A percentile compares a stretch with the other conserved stretches of the same genome.
These are phyloP conservation scores for Neonectria faginata DNA, from an alignment of 2,329 filamentous ascomycete species.

Conservation along the genomic window DNA sequence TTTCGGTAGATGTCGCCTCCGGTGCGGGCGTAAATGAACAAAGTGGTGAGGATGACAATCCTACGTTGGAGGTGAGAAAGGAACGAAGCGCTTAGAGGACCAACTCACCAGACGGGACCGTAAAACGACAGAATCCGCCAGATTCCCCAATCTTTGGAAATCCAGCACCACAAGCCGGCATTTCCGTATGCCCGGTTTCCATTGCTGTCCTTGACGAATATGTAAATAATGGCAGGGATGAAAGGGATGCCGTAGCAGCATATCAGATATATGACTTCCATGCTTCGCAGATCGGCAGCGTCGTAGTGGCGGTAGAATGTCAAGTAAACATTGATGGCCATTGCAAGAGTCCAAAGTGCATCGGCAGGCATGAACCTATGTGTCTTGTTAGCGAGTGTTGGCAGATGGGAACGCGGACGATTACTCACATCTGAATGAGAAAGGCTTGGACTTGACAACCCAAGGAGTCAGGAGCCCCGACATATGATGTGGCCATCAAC, in stretches of 20 bases:
- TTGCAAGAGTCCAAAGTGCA: slow-evolving; percentile 78
- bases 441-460: slow-evolving; percentile 76
- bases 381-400: neutral
- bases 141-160: slow-evolving; percentile 17
- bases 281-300: slow-evolving; percentile 66
- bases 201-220: slow-evolving; percentile 6
- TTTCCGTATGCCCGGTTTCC: slow-evolving; percentile 18
- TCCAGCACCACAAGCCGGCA: slow-evolving; percentile 22
- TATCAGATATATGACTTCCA: slow-evolving; percentile 16
- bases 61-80: neutral
- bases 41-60: slow-evolving; percentile 16
- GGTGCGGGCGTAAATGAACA: slow-evolving; percentile 25
- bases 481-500: slow-evolving; percentile 70
- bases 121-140: slow-evolving; percentile 24
- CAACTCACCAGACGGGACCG: slow-evolving; percentile 21
- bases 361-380: slow-evolving; percentile 56
- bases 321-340: slow-evolving; percentile 83
- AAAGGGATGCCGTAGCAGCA: slow-evolving; percentile 21
- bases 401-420: neutral
- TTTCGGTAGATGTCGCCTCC: slow-evolving; percentile 22
- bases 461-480: slow-evolving; percentile 57
- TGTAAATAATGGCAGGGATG: slow-evolving; percentile 13
- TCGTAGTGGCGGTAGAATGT: slow-evolving; percentile 80
- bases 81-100: too few species aligned
- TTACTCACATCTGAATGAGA: slow-evolving; percentile 76